These are phyloP conservation scores for Rubia occidens DNA, from an alignment of 305 asterid species.

Conservation along the genomic window DNA sequence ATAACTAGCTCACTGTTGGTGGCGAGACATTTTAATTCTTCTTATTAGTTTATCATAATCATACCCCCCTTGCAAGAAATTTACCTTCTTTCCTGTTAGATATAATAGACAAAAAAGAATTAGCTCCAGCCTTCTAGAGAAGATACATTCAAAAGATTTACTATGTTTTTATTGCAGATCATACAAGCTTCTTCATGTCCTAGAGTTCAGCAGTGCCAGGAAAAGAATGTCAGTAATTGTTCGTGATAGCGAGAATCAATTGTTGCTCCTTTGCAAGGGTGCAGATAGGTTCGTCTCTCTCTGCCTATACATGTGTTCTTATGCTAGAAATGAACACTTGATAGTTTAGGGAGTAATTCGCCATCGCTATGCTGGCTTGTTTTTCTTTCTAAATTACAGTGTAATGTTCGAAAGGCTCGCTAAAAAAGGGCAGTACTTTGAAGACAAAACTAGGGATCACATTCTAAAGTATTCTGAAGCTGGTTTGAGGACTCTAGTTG, in stretches of 20 bases:
- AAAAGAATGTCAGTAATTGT: slow-evolving; percentile 93
- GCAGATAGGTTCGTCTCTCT: slow-evolving; percentile 67
- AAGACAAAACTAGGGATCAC: slow-evolving; percentile 51
- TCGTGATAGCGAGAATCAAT: slow-evolving; percentile 52
- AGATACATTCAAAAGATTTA: neutral
- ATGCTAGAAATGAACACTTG: neutral
- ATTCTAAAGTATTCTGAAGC: slow-evolving; percentile 74
- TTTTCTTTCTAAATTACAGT: slow-evolving; percentile 33
- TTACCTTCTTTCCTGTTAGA: neutral
- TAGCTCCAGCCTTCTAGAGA: neutral
- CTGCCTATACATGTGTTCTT: neutral
- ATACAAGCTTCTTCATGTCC: slow-evolving; percentile 64
- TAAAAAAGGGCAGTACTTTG: slow-evolving; percentile 36
- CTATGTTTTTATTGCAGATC: slow-evolving; percentile 38
- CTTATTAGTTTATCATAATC: neutral
- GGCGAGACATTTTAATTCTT: neutral
- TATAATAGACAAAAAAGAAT: neutral
- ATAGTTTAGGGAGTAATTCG: neutral
- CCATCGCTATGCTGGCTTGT: neutral
- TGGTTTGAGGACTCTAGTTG: slow-evolving; percentile 82
- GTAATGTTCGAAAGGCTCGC: slow-evolving; percentile 82
- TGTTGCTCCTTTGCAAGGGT: slow-evolving; percentile 86
- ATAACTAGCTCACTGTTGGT: neutral
- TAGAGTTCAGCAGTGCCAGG: slow-evolving; percentile 94
- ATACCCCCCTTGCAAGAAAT: neutral